phyloP scores from a whole-genome alignment of 352 stramenopile species.

The Pythium vanterpoolii region DNA sequence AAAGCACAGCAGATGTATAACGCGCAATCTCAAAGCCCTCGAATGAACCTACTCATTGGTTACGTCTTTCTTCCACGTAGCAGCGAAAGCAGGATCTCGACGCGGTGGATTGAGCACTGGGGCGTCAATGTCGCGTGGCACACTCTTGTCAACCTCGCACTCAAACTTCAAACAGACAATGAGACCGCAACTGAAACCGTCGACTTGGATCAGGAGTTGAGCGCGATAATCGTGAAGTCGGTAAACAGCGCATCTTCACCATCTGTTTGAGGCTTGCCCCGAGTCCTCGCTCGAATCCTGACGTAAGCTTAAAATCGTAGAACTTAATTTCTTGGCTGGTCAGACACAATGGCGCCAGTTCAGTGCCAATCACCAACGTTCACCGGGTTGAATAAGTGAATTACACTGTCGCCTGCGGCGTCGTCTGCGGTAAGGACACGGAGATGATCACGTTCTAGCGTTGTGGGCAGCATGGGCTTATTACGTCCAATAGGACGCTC shows the following conservation, averaged over 20 bases:
- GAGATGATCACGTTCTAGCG: not conserved
- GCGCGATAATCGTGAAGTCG: not conserved
- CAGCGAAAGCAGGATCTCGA: not conserved
- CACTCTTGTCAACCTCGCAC: not conserved
- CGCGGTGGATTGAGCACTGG: not conserved
- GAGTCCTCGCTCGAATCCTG: too few relatives aligned
- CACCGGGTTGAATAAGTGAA: not conserved
- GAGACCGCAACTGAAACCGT: conserved; percentile 1
- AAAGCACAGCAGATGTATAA: not conserved
- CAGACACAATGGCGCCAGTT: not conserved
- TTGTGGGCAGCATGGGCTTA: not conserved
- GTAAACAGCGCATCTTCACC: not conserved
- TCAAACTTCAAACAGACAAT: conserved; percentile 6
- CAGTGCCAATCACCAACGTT: not conserved
- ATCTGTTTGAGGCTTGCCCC: not conserved
- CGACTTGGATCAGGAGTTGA: not conserved
- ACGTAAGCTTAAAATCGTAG: not conserved
- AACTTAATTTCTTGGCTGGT: not conserved
- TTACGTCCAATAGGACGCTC: not conserved
- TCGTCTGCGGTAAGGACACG: not conserved
- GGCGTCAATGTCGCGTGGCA: not conserved
- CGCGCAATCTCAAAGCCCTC: not conserved
- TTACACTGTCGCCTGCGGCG: not conserved
- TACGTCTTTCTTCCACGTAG: too few relatives aligned
- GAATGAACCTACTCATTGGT: too few relatives aligned